Evolutionary conservation across 139 green algal genomes (phyloP).

Genomic region (Dunaliella sp.): DNA sequence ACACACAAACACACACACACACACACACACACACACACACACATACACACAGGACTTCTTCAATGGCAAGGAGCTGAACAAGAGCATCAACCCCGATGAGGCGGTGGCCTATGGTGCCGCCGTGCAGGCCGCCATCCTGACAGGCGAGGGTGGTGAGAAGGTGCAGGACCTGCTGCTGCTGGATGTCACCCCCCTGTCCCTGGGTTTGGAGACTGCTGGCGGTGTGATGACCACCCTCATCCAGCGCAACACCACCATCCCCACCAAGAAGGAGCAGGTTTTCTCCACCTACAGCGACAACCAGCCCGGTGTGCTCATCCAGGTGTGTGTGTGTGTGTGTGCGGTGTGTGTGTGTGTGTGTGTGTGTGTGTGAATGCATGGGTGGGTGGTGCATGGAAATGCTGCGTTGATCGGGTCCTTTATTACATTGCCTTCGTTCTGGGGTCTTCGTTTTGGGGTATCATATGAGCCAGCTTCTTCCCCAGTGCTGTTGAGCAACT

Average conservation of each 20-base stretch:
- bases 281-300: slow-evolving; percentile 99
- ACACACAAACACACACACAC: too few species aligned
- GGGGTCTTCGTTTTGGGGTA: not conserved
- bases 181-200: slow-evolving; percentile 92
- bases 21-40: too few species aligned
- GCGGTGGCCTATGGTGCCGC: slow-evolving; percentile 97
- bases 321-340: too few species aligned
- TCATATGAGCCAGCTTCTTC: too few species aligned
- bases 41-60: slow-evolving; percentile 90
- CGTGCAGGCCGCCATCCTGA: slow-evolving; percentile 95
- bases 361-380: too few species aligned
- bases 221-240: slow-evolving; percentile 88
- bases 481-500: too few species aligned
- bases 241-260: slow-evolving; percentile 95
- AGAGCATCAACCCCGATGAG: slow-evolving; percentile 99
- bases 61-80: slow-evolving; percentile 99
- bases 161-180: slow-evolving; percentile 98
- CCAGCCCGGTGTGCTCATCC: slow-evolving; percentile 96
- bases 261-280: slow-evolving; percentile 99
- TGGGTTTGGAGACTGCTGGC: slow-evolving; percentile 93
- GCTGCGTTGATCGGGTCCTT: too few species aligned
- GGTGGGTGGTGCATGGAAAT: not conserved
- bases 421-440: not conserved
- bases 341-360: too few species aligned
- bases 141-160: slow-evolving; percentile 87